Base-by-base conservation (phyloP, 169 alveolate genomes). In the Plasmodium fragile region DNA sequence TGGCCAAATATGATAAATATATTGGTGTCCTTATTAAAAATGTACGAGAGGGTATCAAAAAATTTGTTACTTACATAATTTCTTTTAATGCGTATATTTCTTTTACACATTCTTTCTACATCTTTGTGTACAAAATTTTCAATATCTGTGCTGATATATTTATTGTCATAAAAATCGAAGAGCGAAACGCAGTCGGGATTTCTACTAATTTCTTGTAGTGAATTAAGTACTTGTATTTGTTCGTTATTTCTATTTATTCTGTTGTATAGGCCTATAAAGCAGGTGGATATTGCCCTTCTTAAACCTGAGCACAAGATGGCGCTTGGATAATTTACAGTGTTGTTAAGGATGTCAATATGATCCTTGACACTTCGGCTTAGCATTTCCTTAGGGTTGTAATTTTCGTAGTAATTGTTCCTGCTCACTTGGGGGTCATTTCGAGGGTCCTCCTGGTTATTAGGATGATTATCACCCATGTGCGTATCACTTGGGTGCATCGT, bases 231-330 rank as follows among this genome's bases (percentile, higher is more conserved):
- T 36, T 75, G 43, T 1, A 87, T 77, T 10, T 6, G 28, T 77
- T 87, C 93, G 45, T 87, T 87, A 87, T 53, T 2, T 55, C 55
- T 87, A 69, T 77, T 87, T 18, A 87, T 78, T 32, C 93, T 75
- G 80, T 87, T 87, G 71, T 87, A 75, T 4, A 87, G 69, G 18
- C 89, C 70, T 32, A 87, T 87, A 55, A 87, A 69, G 49, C 93
- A 87, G 30, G 82, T 87, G 22, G 93, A 87, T 22, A 87, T 77
- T 2, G 93, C 53, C 80, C 93, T 87, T 87, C 93, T 87, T 78
- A 87, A 77, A 87, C 77, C 82, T 34, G 93, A 87, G 34, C 89
- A 87, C 45, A 87, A 49, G 0, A 87, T 41, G 49, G 75, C 69
- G 59, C 89, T 75, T 32, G 52, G 45, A 39, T 77, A 87, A 13